Base-by-base conservation (phyloP, 202 grass and related monocot genomes). In the Hordeum pubiflorum region DNA sequence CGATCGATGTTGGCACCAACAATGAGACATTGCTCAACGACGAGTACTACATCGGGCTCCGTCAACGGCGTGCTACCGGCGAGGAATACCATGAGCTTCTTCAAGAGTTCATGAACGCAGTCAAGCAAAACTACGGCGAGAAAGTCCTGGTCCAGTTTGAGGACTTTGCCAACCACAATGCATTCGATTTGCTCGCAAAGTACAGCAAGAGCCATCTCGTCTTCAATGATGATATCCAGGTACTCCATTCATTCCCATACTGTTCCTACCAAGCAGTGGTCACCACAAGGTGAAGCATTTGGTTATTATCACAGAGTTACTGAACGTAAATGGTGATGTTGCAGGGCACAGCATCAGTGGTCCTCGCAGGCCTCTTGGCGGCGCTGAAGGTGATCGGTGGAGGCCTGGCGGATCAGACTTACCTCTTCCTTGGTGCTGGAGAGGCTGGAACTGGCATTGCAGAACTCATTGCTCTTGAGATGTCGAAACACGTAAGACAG, bases 371-470 rank as follows among this genome's bases (percentile, higher is more conserved):
- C 18, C 88, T 98, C 40, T 18, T 98, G 63, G 86, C 95, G 7
- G 84, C 90, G 44, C 83, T 94, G 9, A 94, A 89, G 83, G 80
- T 89, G 56, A 90, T 98, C 70, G 88, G 91, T 63, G 94, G 94
- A 77, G 91, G 90, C 7, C 89, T 97, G 9, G 88, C 88, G 36
- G 94, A 98, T 33, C 95, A 98, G 73, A 94, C 90, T 13, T 98
- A 92, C 76, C 81, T 98, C 34, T 98, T 98, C 77, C 95, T 98
- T 67, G 95, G 95, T 21, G 95, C 95, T 59, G 95, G 95, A 23
- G 95, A 98, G 92, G 95, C 95, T 56, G 95, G 95, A 48, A 98
- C 95, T 83, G 95, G 95, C 34, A 98, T 98, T 68, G 95, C 95
- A 23, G 88, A 98, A 5, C 92, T 98, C 11, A 98, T 98, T 69